Evolutionary conservation across 257 asterid species (phyloP), one percentile per base, ranked within the genome.

Genomic region (Linaria vulgaris): DNA sequence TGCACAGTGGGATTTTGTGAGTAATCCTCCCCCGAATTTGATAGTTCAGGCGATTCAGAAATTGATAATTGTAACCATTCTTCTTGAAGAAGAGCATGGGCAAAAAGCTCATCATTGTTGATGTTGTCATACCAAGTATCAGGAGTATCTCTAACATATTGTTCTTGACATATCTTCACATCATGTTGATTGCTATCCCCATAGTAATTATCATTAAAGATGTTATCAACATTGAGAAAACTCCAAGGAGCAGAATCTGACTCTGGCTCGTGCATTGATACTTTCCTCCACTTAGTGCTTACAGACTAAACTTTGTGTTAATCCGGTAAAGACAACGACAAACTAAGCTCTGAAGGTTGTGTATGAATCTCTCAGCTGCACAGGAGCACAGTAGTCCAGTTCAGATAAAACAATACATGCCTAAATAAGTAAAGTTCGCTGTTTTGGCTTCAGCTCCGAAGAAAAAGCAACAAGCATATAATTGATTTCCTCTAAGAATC

Each of bases 181-280:
- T 76, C 95, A 74, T 85, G 85, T 64, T 84, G 91, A 52, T 71
- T 76, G 72, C 76, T 61, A 75, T 83, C 95, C 19, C 94, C 96
- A 22, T 90, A 85, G 66, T 87, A 89, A 77, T 74, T 82, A 74
- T 78, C 78, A 67, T 85, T 88, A 79, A 87, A 88, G 62, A 87
- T 73, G 67, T 72, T 75, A 62, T 90, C 92, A 16, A 83, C 59
- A 59, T 83, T 79, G 65, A 92, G 74, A 57, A 85, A 75, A 65
- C 81, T 61, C 92, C 96, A 88, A 7, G 76, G 66, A 68, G 83
- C 56, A 65, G 86, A 74, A 74, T 90, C 95, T 52, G 90, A 72
- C 68, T 88, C 90, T 13, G 85, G 83, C 69, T 82, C 90, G 41
- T 79, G 76, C 95, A 83, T 85, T 64, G 47, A 64, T 80, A 59